Conservation (phyloP, 371 early-diverging fungal species). For the Rhizopus microsporus region DNA sequence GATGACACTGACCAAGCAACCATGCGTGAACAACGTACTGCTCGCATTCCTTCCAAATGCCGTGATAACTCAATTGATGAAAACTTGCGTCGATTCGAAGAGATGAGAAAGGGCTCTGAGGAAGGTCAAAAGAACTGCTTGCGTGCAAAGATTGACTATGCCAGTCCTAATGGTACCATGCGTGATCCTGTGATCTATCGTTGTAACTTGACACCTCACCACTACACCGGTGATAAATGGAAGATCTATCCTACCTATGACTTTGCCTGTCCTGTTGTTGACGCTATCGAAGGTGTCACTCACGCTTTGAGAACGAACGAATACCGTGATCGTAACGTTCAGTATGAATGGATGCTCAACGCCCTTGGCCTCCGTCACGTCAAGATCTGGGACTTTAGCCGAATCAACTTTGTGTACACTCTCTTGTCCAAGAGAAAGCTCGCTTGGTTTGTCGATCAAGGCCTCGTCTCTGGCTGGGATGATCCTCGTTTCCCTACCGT, state of each 20-base stretch:
- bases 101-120: slow-evolving; percentile 93
- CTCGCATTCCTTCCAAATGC: slow-evolving; percentile 86
- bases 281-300: slow-evolving; percentile 97
- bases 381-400: slow-evolving; percentile 92
- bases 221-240: slow-evolving; percentile 88
- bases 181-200: slow-evolving; percentile 99
- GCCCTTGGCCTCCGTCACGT: slow-evolving; percentile 87
- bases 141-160: slow-evolving; percentile 98
- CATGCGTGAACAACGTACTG: slow-evolving; percentile 93
- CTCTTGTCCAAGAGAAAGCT: slow-evolving; percentile 99
- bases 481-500: slow-evolving; percentile 99
- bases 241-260: slow-evolving; percentile 99
- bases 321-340: slow-evolving; percentile 99
- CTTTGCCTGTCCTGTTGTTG: slow-evolving; percentile 99
- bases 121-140: slow-evolving; percentile 88
- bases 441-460: slow-evolving; percentile 95
- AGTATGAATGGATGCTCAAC: slow-evolving; percentile 98
- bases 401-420: slow-evolving; percentile 99
- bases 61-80: slow-evolving; percentile 90
- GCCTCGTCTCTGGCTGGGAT: slow-evolving; percentile 97
- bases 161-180: slow-evolving; percentile 95
- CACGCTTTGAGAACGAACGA: slow-evolving; percentile 99
- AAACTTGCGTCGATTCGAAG: slow-evolving; percentile 90
- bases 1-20: slow-evolving; percentile 94
- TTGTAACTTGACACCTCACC: slow-evolving; percentile 93